A percentile compares a stretch with the other conserved stretches of the same genome.
These are phyloP conservation scores for Verbascum thapsus DNA, from an alignment of 257 asterid species.

Conservation along the genomic window DNA sequence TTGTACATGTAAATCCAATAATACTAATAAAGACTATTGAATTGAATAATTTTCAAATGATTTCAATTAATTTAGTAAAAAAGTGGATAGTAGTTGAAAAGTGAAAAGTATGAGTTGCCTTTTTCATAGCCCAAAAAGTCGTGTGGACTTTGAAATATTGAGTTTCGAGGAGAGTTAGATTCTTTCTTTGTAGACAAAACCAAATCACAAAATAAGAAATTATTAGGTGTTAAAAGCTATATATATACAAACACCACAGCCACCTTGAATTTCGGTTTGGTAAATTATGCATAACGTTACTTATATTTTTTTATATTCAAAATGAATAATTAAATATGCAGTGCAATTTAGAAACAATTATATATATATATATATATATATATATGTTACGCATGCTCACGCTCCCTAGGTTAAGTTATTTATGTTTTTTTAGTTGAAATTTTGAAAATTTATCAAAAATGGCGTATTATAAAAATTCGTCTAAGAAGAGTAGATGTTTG, in stretches of 20 bases:
- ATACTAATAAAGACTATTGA: not conserved
- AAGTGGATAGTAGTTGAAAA: constrained; percentile 40
- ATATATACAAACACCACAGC: constrained; percentile 25
- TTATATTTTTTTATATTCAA: constrained; percentile 34
- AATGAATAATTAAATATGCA: constrained; percentile 11
- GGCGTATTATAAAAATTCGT: too few species aligned
- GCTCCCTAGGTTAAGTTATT: too few species aligned
- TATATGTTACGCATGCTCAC: too few species aligned
- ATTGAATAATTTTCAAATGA: not conserved
- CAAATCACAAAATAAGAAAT: constrained; percentile 31
- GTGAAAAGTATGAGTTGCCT: constrained; percentile 32
- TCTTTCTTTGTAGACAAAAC: constrained; percentile 37
- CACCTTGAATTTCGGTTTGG: constrained; percentile 36
- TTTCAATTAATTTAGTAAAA: not conserved
- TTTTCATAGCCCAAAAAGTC: constrained; percentile 37
- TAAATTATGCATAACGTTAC: constrained; percentile 34
- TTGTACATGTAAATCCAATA: not conserved
- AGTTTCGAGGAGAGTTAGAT: constrained; percentile 30
- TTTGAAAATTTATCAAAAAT: too few species aligned
- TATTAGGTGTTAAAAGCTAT: constrained; percentile 8
- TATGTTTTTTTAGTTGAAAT: too few species aligned
- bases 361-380: too few species aligned
- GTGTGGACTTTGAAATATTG: constrained; percentile 15
- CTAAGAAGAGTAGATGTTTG: too few species aligned
- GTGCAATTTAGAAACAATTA: too few species aligned